Conservation (phyloP, 2,329 filamentous ascomycete genomes). For the Paramyrothecium sp. region DNA sequence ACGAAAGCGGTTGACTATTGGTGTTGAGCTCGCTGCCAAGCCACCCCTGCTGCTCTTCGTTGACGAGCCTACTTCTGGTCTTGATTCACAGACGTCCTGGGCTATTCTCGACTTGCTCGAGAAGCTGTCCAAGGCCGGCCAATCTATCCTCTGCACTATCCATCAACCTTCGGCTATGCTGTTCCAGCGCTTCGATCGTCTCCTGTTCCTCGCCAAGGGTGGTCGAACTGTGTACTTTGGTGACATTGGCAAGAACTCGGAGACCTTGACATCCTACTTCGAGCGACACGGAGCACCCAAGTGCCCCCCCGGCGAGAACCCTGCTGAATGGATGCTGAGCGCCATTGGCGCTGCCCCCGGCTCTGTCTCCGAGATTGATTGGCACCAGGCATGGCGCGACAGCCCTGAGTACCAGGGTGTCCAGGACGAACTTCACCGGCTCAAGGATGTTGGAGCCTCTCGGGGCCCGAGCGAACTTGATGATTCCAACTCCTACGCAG, state of each 20-base stretch:
- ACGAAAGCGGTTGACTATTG: slow-evolving; percentile 50
- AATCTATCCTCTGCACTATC: slow-evolving; percentile 51
- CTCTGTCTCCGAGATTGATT: slow-evolving; percentile 57
- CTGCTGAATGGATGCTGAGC: slow-evolving; percentile 74
- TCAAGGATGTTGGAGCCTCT: slow-evolving; percentile 50
- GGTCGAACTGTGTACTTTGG: slow-evolving; percentile 79
- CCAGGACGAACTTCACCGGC: slow-evolving; percentile 51
- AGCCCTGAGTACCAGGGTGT: slow-evolving; percentile 54
- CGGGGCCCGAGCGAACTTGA: slow-evolving; percentile 22
- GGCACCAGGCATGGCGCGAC: slow-evolving; percentile 58
- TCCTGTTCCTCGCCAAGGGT: slow-evolving; percentile 65
- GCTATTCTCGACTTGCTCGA: slow-evolving; percentile 70
- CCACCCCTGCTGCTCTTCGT: slow-evolving; percentile 49
- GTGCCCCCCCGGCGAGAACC: slow-evolving; percentile 68
- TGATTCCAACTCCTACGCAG: slow-evolving; percentile 52
- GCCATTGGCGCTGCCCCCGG: slow-evolving; percentile 61
- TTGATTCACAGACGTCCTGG: slow-evolving; percentile 63
- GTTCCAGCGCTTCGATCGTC: slow-evolving; percentile 49
- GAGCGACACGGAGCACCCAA: slow-evolving; percentile 64
- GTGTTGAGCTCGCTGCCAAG: slow-evolving; percentile 43
- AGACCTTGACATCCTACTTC: slow-evolving; percentile 69
- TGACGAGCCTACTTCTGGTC: slow-evolving; percentile 53
- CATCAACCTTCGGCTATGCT: slow-evolving; percentile 44
- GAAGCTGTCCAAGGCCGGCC: slow-evolving; percentile 55
- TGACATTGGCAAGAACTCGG: slow-evolving; percentile 68